Base-by-base conservation (phyloP, 2,329 filamentous ascomycete genomes). In the Sporothrix phasma region DNA sequence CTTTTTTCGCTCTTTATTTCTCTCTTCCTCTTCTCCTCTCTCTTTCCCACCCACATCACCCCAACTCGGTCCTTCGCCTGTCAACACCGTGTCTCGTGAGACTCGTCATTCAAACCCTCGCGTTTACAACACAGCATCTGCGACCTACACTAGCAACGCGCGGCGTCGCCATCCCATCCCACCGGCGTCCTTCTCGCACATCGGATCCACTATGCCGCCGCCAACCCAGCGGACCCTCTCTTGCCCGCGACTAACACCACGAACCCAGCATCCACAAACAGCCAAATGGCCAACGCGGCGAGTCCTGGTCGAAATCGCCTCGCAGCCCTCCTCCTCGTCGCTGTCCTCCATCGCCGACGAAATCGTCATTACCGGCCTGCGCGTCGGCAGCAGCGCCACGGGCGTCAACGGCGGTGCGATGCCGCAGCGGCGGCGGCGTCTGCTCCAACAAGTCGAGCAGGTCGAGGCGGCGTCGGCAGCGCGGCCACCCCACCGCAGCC, bases 301-400 rank as follows among this genome's bases (percentile, higher is more conserved):
- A 97, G 78, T 97, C 94, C 8, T 99, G 94, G 94, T 97, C 70
- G 93, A 99, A 74, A 86, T 99, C 66, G 85, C 89, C 54, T 97
- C 93, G 3, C 90, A 94, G 70, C 92, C 93, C 7, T 97, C 93
- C 0, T 96, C 93, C 2, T 96, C 93, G 2, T 97, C 92, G 15
- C 80, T 96, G 13, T 96, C 92, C 22, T 96, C 86, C 62, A 86
- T 88, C 72, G 84, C 83, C 67, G 92, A 96, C 69, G 92, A 97
- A 72, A 93, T 96, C 69, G 88, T 96, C 68, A 96, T 91, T 1
- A 94, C 90, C 5, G 92, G 92, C 29, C 81, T 97, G 47, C 85
- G 86, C 62, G 87, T 97, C 61, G 87, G 89, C 67, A 80, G 81
- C 67, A 82, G 83, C 69, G 41, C 81, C 84, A 61, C 29, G 24